These are phyloP conservation scores for Eurotiales sp. DNA, from an alignment of 2,329 filamentous ascomycete genomes.

Conservation along the genomic window DNA sequence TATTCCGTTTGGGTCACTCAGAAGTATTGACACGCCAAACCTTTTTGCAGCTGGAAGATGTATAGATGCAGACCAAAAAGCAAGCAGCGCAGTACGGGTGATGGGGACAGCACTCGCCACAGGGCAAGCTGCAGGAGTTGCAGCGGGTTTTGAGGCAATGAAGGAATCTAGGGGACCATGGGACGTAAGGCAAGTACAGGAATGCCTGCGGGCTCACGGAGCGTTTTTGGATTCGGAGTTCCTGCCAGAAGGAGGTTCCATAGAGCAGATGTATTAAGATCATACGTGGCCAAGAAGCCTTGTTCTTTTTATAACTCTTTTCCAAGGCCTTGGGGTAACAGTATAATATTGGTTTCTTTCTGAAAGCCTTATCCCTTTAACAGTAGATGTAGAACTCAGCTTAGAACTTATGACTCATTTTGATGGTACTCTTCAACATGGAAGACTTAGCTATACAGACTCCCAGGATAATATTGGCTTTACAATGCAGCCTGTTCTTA, in stretches of 20 bases:
- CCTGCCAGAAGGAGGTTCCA: neutral
- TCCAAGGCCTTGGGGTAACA: no score
- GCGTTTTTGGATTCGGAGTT: neutral
- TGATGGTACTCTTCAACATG: no score
- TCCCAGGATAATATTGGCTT: neutral
- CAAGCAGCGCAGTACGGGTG: neutral
- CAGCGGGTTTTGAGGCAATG: neutral
- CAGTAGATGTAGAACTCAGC: no score
- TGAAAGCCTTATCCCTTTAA: no score
- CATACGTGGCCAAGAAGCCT: neutral
- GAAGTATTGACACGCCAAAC: neutral
- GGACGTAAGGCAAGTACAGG: neutral
- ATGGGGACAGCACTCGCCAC: slow-evolving; percentile 1
- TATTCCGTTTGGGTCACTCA: neutral
- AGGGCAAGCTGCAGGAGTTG: slow-evolving; percentile 4
- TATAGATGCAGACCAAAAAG: neutral
- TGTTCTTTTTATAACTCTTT: neutral
- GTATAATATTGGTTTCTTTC: neutral
- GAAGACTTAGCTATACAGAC: neutral
- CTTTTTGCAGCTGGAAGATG: slow-evolving; percentile 1
- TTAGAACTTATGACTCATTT: no score
- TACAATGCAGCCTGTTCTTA: neutral
- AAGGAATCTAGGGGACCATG: neutral
- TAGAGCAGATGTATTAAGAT: neutral
- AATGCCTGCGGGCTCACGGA: neutral